Conservation (phyloP, 2,329 filamentous ascomycete genomes). For the Xylariaceae sp. region DNA sequence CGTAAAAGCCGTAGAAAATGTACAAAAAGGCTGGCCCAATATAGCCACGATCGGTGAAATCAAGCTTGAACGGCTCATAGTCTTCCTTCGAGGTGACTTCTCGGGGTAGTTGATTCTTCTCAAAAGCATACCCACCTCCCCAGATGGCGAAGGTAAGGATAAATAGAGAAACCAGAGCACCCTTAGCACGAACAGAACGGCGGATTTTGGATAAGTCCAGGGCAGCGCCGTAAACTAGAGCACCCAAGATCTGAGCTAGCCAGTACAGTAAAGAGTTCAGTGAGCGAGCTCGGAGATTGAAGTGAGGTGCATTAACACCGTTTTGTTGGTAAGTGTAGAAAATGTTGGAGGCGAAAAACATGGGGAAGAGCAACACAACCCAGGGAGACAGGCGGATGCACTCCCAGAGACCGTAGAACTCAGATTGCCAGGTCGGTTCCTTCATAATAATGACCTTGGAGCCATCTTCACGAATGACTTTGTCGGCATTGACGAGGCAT, state of each 20-base stretch:
- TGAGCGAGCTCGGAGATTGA: conserved; percentile 73
- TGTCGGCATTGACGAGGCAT: conserved; percentile 67
- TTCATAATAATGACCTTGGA: conserved; percentile 77
- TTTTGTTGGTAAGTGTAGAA: conserved; percentile 84
- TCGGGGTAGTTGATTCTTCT: conserved; percentile 61
- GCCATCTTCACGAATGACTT: conserved; percentile 72
- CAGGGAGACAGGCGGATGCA: conserved; percentile 69
- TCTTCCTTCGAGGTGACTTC: conserved; percentile 26
- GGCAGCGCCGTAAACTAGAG: conserved; percentile 68
- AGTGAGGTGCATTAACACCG: conserved; percentile 71
- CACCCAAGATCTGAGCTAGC: conserved; percentile 74
- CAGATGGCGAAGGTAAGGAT: conserved; percentile 72
- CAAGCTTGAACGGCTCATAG: conserved; percentile 42
- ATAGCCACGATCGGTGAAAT: conserved; percentile 68
- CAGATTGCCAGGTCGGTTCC: conserved; percentile 76
- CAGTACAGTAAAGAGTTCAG: conserved; percentile 77
- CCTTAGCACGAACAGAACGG: conserved; percentile 68
- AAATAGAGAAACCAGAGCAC: conserved; percentile 64
- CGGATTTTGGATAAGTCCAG: conserved; percentile 65
- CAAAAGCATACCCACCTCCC: conserved; percentile 77
- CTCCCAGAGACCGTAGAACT: conserved; percentile 71
- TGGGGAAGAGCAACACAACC: conserved; percentile 75
- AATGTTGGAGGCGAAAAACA: conserved; percentile 82
- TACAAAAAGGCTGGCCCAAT: conserved; percentile 78
- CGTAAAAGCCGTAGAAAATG: conserved; percentile 56